Base-by-base conservation (phyloP, 75 land plant genomes). In the Azolla pinnata region DNA sequence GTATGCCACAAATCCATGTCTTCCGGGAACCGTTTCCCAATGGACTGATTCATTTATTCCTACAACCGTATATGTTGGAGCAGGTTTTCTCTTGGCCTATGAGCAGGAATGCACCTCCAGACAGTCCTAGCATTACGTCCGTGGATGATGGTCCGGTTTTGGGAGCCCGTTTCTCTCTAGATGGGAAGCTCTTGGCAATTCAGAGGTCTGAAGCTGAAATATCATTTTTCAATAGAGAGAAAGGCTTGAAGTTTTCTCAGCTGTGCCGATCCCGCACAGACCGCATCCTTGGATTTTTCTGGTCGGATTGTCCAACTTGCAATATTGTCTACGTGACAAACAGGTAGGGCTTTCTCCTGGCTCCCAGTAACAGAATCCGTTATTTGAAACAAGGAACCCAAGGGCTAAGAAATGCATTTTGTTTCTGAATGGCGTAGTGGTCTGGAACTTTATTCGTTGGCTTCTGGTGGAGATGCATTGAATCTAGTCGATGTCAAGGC, bases 281-380 rank as follows among this genome's bases (percentile, higher is more conserved):
- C 56, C 74, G 76, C 47, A 81, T 95, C 29, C 79, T 95, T 32
- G 99, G 99, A 14, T 81, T 89, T 40, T 95, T 95, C 45, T 95
- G 99, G 99, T 86, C 99, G 23, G 99, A 95, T 50, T 89, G 90
- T 64, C 91, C 91, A 31, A 44, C 69, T 18, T 90, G 97, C 80
- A 85, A 89, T 67, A 53, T 95, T 56, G 85, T 89, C 29, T 51
- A 83, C 44, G 70, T 95, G 27, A 95, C 88, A 45, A 85, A 79
- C 38, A 86, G 90, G 99, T 90, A 60, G 23, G 71, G 9, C 25
- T 66, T 46, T 38, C 14, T 7, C 42, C 7, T 38, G 14, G 12
- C 42, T 8, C 12, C 14, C 12, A 7, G 14, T 14, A 38, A 8
- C 42, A 7, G 7, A 38, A 8, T 38, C 14, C 12, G 34, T 29